Evolutionary conservation across 2,329 filamentous ascomycete genomes (phyloP), one percentile per base, ranked within the genome.

Genomic region (Fusarium palustre): DNA sequence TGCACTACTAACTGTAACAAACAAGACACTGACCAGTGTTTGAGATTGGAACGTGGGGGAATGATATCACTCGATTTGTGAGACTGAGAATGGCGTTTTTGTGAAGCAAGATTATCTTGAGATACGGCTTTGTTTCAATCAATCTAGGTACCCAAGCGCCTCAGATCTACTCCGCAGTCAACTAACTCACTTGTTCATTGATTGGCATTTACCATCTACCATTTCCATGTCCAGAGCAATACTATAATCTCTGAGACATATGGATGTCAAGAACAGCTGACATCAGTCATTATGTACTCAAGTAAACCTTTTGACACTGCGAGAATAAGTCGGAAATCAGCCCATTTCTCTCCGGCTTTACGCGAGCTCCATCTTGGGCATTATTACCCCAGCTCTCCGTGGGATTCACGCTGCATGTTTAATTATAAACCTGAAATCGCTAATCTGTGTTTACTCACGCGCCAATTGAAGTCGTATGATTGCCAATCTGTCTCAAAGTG

Each of bases 391-490:
- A 55, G 34, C 24, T 48, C 41, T 18, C 30, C 20, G 13, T 34
- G 22, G 24, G 22, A 16, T 13, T 7, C 5, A 16, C n/a, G n/a
- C 24, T 36, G 18, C n/a, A 31, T 9, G n/a, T 15, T 25, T 20
- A 31, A 31, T 9, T 28, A 12, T 38, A 13, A 30, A 38, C 53
- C 20, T 49, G n/a, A 15, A n/a, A 38, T 56, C 43, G 53, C 43
- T 11, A 31, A 39, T 56, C 33, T 49, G 10, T 4, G 18, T 22
- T 22, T 22, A 15, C 36, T 52, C 48, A 38, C 53, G 25, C 31
- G 31, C 64, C 53, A 68, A 64, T 68, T 39, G 30, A 68, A 31
- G 64, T 68, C 53, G 64, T 43, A 68, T 42, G 59, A 68, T 64
- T 68, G 36, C 64, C 39, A 55, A 68, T 59, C 36, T 25, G 13